Evolutionary conservation across 2,329 filamentous ascomycete species (phyloP).

Genomic region (Nigrospora sphaerica): DNA sequence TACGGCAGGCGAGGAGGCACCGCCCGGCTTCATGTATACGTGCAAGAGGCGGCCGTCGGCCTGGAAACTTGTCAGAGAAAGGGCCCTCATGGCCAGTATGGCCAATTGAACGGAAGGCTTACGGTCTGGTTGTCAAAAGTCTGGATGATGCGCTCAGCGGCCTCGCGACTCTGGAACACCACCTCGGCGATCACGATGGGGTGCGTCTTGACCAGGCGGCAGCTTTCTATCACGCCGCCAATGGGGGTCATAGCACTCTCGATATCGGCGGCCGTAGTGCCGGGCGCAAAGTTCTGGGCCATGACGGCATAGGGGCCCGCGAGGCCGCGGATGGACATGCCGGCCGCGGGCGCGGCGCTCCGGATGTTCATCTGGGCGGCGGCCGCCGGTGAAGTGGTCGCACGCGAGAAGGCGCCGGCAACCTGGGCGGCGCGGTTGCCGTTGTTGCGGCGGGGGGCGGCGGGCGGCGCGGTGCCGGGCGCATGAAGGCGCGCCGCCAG

Average conservation of each 20-base stretch:
- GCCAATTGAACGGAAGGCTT: constrained; percentile 19
- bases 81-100: too few species aligned
- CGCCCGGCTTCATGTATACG: constrained; percentile 61
- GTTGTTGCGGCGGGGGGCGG: constrained; percentile 17
- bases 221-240: constrained; percentile 62
- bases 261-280: constrained; percentile 76
- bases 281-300: constrained; percentile 75
- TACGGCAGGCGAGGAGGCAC: constrained; percentile 18
- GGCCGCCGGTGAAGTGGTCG: constrained; percentile 10
- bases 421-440: constrained; percentile 31
- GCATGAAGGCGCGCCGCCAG: constrained; percentile 40
- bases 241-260: constrained; percentile 73
- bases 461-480: constrained; percentile 24
- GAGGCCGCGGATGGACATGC: constrained; percentile 66
- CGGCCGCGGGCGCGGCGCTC: constrained; percentile 28
- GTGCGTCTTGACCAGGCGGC: constrained; percentile 57
- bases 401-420: constrained; percentile 34
- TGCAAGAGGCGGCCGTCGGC: constrained; percentile 69
- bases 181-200: constrained; percentile 76
- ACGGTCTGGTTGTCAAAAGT: constrained; percentile 77
- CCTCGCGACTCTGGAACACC: constrained; percentile 63
- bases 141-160: constrained; percentile 66
- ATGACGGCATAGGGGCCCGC: constrained; percentile 66
- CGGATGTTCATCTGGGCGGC: constrained; percentile 15
- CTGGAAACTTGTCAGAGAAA: constrained; percentile 25